Evolutionary conservation across 768 basidiomycete genomes (phyloP).

Genomic region (Amanita thiersii): DNA sequence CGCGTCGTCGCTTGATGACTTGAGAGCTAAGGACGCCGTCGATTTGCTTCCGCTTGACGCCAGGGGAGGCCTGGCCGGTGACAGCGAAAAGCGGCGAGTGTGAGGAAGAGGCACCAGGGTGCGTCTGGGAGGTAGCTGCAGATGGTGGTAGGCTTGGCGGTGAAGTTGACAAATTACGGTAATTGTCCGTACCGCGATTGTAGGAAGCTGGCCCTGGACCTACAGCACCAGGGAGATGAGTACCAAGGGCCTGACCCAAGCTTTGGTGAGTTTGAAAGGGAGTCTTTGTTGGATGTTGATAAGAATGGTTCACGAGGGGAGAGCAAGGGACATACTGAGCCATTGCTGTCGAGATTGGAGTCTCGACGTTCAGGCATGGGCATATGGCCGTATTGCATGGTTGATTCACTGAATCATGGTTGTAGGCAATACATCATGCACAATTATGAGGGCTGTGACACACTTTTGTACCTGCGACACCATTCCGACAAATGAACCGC

Average conservation of each 20-base stretch:
- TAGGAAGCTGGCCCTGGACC: slow-evolving; percentile 20
- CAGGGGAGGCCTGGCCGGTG: slow-evolving; percentile 24
- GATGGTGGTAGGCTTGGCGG: slow-evolving; percentile 29
- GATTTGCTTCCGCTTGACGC: slow-evolving; percentile 44
- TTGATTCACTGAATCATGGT: slow-evolving; percentile 38
- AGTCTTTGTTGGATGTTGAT: slow-evolving; percentile 26
- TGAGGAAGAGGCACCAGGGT: slow-evolving; percentile 24
- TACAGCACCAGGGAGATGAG: slow-evolving; percentile 35
- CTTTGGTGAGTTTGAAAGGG: slow-evolving; percentile 51
- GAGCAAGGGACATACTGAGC: slow-evolving; percentile 41
- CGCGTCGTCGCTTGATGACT: slow-evolving; percentile 39
- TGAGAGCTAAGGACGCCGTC: slow-evolving; percentile 27
- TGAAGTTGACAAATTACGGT: slow-evolving; percentile 31
- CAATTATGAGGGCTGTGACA: slow-evolving; percentile 20
- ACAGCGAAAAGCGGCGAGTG: slow-evolving; percentile 33
- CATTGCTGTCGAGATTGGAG: slow-evolving; percentile 46
- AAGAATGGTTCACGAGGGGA: slow-evolving; percentile 19
- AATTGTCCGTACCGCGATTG: slow-evolving; percentile 16
- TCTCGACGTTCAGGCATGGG: slow-evolving; percentile 44
- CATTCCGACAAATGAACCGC: slow-evolving; percentile 29
- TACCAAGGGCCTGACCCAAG: slow-evolving; percentile 52
- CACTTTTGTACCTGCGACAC: slow-evolving; percentile 30
- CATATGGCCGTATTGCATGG: slow-evolving; percentile 57
- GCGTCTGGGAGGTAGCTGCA: slow-evolving; percentile 19
- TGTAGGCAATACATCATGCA: slow-evolving; percentile 9